Evolutionary conservation across 2,329 filamentous ascomycete genomes (phyloP).

Genomic region (Fusarium hainanense): DNA sequence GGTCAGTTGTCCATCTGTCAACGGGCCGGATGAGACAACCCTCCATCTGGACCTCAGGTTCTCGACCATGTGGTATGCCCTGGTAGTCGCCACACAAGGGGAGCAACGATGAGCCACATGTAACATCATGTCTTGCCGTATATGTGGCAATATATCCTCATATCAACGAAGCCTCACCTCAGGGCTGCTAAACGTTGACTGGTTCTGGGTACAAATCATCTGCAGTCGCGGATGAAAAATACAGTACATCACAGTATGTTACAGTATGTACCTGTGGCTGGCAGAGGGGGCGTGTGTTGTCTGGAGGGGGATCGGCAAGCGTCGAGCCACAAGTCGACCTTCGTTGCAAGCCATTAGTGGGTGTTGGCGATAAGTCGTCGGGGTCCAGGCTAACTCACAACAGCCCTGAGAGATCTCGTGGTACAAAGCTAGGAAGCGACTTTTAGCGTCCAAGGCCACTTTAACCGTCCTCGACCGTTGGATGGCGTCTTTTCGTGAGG

Average conservation of each 20-base stretch:
- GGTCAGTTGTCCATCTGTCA: conserved; percentile 20
- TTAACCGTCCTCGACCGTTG: conserved; percentile 15
- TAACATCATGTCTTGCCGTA: conserved; percentile 3
- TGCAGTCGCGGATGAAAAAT: neutral
- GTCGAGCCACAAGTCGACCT: conserved; percentile 46
- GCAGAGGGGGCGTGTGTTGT: conserved; percentile 35
- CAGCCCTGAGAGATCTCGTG: conserved; percentile 15
- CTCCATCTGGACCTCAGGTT: conserved; percentile 3
- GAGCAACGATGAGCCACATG: conserved; percentile 37
- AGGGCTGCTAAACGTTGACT: conserved; percentile 26
- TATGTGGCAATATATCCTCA: conserved; percentile 27
- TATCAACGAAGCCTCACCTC: conserved; percentile 1
- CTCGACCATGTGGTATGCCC: conserved; percentile 29
- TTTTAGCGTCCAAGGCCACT: conserved; percentile 9
- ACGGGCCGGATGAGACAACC: conserved; percentile 40
- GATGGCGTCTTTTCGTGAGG: neutral
- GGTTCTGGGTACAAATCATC: conserved; percentile 6
- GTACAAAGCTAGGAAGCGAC: conserved; percentile 22
- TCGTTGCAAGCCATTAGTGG: conserved; percentile 33
- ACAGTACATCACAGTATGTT: neutral
- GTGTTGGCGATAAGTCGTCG: conserved; percentile 5
- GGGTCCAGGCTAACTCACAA: conserved; percentile 3
- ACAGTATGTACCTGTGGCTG: conserved; percentile 11
- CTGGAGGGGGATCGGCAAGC: conserved; percentile 39
- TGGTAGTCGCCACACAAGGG: conserved; percentile 25